Percentiles rank a stretch among this genome's conserved stretches.
These are phyloP conservation scores for Allantophomopsis cytisporea DNA, from an alignment of 2,329 filamentous ascomycete species.

Conservation along the genomic window DNA sequence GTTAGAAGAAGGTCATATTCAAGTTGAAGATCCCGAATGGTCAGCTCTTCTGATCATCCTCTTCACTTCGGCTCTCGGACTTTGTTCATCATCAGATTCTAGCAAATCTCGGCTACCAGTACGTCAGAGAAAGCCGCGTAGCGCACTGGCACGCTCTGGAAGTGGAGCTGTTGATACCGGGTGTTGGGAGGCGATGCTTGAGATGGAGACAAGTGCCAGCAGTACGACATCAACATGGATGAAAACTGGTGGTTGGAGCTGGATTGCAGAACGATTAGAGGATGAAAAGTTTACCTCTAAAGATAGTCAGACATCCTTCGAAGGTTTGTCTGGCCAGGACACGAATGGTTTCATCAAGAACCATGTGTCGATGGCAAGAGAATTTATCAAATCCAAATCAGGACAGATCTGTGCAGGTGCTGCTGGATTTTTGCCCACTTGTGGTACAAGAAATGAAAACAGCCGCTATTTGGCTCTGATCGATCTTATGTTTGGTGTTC, in stretches of 20 bases:
- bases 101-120: constrained; percentile 20
- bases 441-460: constrained; percentile 32
- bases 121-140: constrained; percentile 20
- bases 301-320: constrained; percentile 4
- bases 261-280: constrained; percentile 43
- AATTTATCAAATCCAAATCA: constrained; percentile 48
- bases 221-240: constrained; percentile 36
- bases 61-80: constrained; percentile 47
- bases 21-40: constrained; percentile 48
- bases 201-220: constrained; percentile 22
- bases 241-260: constrained; percentile 54
- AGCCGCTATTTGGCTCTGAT: constrained; percentile 46
- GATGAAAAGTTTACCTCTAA: constrained; percentile 22
- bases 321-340: constrained; percentile 24
- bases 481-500: constrained; percentile 62
- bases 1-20: constrained; percentile 36
- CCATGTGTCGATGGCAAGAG: constrained; percentile 44
- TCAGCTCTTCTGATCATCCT: constrained; percentile 51
- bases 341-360: constrained; percentile 34
- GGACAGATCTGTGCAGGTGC: constrained; percentile 39
- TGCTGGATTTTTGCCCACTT: constrained; percentile 52
- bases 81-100: constrained; percentile 27
- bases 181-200: constrained; percentile 32
- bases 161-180: constrained; percentile 26
- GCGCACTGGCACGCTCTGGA: constrained; percentile 30